These are phyloP conservation scores for Fusarium avenaceum DNA, from an alignment of 2,329 filamentous ascomycete species.

Conservation along the genomic window DNA sequence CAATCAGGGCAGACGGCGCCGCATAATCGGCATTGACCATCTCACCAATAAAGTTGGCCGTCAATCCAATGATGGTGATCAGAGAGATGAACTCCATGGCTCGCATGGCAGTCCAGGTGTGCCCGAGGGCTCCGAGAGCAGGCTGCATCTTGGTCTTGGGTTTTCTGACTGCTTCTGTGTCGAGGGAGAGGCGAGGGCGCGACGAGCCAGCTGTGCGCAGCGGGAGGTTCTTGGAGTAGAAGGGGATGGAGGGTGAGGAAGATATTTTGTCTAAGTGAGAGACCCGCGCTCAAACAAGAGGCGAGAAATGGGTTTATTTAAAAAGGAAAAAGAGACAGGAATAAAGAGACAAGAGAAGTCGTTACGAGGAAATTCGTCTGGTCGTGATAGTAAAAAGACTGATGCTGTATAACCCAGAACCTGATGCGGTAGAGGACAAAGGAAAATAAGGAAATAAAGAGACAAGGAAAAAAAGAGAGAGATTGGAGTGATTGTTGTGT, in stretches of 20 bases:
- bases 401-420: conserved; percentile 38
- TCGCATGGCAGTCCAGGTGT: conserved; percentile 81
- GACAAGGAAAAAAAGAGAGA: conserved; percentile 44
- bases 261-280: conserved; percentile 51
- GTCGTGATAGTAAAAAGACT: conserved; percentile 31
- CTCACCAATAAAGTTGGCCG: conserved; percentile 83
- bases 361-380: conserved; percentile 26
- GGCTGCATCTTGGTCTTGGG: conserved; percentile 59
- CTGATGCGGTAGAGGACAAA: conserved; percentile 45
- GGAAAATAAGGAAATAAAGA: conserved; percentile 46
- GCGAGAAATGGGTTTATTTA: conserved; percentile 29
- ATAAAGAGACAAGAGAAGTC: conserved; percentile 16
- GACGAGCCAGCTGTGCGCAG: conserved; percentile 57
- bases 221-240: conserved; percentile 59
- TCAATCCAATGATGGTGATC: conserved; percentile 82
- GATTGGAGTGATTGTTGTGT: conserved; percentile 39
- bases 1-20: conserved; percentile 80
- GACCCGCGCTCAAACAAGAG: conserved; percentile 43
- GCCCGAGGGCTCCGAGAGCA: conserved; percentile 78
- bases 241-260: conserved; percentile 54
- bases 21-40: conserved; percentile 76
- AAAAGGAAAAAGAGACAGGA: background rate
- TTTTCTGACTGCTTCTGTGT: conserved; percentile 52
- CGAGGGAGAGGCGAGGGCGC: conserved; percentile 60
- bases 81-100: conserved; percentile 78